These are phyloP conservation scores for Solidago caesia DNA, from an alignment of 129 eudicot genomes.

Conservation along the genomic window DNA sequence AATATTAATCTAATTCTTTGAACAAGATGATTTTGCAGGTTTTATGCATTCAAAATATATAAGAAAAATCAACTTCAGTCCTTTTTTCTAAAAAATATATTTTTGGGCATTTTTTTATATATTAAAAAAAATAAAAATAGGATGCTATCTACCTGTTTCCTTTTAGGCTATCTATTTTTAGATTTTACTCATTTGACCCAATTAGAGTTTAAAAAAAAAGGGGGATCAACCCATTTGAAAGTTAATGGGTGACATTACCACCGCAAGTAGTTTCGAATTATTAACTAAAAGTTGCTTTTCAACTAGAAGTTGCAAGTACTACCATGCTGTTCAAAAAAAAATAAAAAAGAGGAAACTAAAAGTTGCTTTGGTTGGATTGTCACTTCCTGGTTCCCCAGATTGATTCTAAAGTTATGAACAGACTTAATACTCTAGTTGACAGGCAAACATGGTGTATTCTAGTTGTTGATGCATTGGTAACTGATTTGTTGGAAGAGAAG, in stretches of 20 bases:
- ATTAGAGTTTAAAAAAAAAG: no score
- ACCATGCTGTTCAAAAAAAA: no score
- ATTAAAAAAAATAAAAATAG: background rate
- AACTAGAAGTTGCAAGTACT: no score
- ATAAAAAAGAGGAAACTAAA: no score
- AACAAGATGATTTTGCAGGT: background rate
- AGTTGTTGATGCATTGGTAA: conserved; percentile 3
- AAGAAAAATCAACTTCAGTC: no score
- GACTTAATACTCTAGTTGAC: background rate
- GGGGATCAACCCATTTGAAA: background rate
- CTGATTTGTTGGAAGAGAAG: conserved; percentile 19
- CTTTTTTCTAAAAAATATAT: no score
- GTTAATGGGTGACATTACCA: background rate
- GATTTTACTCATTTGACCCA: no score
- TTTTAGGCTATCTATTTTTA: no score
- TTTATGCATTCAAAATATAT: background rate
- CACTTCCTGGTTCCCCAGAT: background rate
- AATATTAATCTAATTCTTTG: no score
- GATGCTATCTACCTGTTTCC: background rate
- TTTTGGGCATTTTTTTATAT: no score
- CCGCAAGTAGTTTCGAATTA: background rate
- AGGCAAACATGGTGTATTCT: background rate
- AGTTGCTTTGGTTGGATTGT: background rate
- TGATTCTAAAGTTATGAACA: background rate
- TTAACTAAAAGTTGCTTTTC: background rate